Percentiles rank a stretch among this genome's conserved stretches.
These are phyloP conservation scores for Rhizopogon vinicolor DNA, from an alignment of 768 basidiomycete genomes.

Conservation along the genomic window DNA sequence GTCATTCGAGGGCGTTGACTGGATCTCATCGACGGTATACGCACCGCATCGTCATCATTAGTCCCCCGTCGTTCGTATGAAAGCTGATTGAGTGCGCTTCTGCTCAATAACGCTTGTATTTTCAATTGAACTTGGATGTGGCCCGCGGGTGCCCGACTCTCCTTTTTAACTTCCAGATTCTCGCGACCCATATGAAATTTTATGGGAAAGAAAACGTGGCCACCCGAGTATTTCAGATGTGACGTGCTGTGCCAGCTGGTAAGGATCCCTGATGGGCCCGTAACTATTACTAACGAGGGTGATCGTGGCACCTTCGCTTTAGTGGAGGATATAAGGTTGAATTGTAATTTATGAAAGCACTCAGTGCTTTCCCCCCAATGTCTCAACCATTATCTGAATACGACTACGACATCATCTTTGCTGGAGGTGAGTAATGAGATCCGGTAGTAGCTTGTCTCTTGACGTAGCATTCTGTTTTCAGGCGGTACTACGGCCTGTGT, in stretches of 20 bases:
- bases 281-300: too few species aligned
- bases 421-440: not conserved
- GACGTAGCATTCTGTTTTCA: not conserved
- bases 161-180: not conserved
- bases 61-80: too few species aligned
- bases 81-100: not conserved
- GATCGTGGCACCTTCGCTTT: not conserved
- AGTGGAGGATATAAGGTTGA: not conserved
- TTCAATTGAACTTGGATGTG: not conserved
- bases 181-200: too few species aligned
- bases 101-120: not conserved
- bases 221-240: too few species aligned
- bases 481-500: conserved; percentile 24
- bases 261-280: not conserved
- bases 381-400: not conserved
- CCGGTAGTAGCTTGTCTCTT: not conserved
- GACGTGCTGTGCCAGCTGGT: not conserved
- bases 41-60: not conserved
- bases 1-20: too few species aligned
- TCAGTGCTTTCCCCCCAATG: not conserved
- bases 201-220: too few species aligned
- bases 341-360: too few species aligned
- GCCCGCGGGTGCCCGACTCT: not conserved
- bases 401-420: not conserved
- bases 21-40: conserved; percentile 33